These are phyloP conservation scores for Strobilomyces echinocephalus DNA, from an alignment of 768 basidiomycete species.

Conservation along the genomic window DNA sequence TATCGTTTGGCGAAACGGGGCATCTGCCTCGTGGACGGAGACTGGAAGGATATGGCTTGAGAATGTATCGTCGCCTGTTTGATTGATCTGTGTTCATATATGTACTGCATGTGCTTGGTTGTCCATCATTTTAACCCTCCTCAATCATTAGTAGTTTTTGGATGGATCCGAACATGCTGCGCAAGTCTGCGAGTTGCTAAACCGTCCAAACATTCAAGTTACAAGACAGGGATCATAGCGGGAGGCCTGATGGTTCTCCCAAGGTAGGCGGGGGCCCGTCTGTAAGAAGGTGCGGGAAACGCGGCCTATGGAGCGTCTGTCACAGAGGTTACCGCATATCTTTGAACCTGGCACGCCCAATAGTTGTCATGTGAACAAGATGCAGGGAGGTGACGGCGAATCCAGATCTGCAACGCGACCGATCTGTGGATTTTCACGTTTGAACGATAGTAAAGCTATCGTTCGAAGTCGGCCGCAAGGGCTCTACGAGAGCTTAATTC, in stretches of 20 bases:
- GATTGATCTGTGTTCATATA: slow-evolving; percentile 8
- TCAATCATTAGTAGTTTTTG: background rate
- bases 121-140: background rate
- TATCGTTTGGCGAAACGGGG: slow-evolving; percentile 52
- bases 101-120: background rate
- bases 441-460: background rate
- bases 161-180: too few species aligned
- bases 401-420: background rate
- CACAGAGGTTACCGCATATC: too few species aligned
- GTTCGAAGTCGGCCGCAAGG: background rate
- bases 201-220: too few species aligned
- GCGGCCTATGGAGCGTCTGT: too few species aligned
- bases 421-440: background rate
- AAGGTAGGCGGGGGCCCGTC: too few species aligned
- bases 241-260: too few species aligned
- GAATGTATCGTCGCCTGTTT: slow-evolving; percentile 1
- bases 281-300: too few species aligned
- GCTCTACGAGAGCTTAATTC: background rate
- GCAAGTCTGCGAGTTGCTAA: too few species aligned
- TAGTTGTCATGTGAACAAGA: background rate
- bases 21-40: slow-evolving; percentile 63
- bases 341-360: too few species aligned
- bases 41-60: slow-evolving; percentile 53
- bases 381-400: slow-evolving; percentile 19
- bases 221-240: too few species aligned